Conservation (phyloP, 345 rosid genomes). For the Camelina hispida region DNA sequence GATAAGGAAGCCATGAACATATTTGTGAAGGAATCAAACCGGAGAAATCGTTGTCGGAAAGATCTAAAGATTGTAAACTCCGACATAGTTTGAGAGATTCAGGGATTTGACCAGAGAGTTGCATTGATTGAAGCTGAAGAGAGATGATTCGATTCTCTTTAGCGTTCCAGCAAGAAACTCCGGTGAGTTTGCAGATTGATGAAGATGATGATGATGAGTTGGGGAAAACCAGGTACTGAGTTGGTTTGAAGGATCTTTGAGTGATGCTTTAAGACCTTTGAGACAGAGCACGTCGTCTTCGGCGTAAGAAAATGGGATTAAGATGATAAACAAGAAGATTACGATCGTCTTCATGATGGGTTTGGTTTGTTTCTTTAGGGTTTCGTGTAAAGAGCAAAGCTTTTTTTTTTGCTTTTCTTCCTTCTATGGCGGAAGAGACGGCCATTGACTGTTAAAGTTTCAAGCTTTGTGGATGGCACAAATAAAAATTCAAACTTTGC, state of each 20-base stretch:
- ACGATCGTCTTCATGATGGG: conserved; percentile 44
- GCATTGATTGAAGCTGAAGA: conserved; percentile 46
- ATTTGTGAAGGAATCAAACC: conserved; percentile 61
- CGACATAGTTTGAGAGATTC: conserved; percentile 59
- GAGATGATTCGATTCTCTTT: conserved; percentile 59
- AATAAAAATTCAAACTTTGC: conserved; percentile 33
- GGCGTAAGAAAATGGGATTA: conserved; percentile 19
- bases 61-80: conserved; percentile 56
- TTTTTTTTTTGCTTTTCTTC: not conserved
- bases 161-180: conserved; percentile 67
- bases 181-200: conserved; percentile 56
- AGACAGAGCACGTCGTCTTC: conserved; percentile 63
- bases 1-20: conserved; percentile 62
- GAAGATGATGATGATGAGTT: conserved; percentile 52
- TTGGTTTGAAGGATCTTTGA: conserved; percentile 45
- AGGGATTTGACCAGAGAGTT: conserved; percentile 58
- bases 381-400: conserved; percentile 1
- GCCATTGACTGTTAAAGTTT: conserved; percentile 50
- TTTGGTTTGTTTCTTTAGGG: conserved; percentile 8
- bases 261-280: conserved; percentile 53
- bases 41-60: conserved; percentile 54
- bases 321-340: conserved; percentile 16
- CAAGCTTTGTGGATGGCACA: conserved; percentile 39
- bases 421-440: conserved; percentile 36
- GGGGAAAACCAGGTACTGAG: conserved; percentile 54